phyloP scores from a whole-genome alignment of 2,329 filamentous ascomycete genomes.

The Aspergillus unguis region DNA sequence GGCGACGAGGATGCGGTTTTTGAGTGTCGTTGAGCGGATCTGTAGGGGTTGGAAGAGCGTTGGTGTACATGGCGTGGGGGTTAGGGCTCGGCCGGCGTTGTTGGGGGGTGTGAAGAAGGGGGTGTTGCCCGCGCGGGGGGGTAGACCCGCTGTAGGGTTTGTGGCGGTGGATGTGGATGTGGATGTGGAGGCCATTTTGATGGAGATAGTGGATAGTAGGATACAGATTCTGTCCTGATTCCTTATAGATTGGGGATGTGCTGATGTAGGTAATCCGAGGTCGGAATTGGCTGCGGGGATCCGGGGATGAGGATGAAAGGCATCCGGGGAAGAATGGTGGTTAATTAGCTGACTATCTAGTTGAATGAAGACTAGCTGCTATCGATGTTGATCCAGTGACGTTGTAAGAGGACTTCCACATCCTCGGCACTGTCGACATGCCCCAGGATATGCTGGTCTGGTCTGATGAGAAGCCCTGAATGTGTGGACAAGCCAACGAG shows the following conservation, averaged over 20 bases:
- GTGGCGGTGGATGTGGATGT: too few relatives aligned
- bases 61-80: constrained; percentile 35
- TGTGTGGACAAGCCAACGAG: background rate
- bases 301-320: too few relatives aligned
- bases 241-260: too few relatives aligned
- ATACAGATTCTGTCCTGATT: too few relatives aligned
- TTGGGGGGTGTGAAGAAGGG: constrained; percentile 40
- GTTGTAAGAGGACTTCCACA: background rate
- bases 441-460: constrained; percentile 5
- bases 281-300: too few relatives aligned
- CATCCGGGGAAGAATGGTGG: too few relatives aligned
- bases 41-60: background rate
- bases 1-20: constrained; percentile 6
- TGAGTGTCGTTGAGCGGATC: constrained; percentile 2
- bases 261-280: too few relatives aligned
- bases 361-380: background rate
- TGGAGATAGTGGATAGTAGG: too few relatives aligned
- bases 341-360: too few relatives aligned
- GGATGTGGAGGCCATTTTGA: too few relatives aligned
- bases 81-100: constrained; percentile 34
- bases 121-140: background rate
- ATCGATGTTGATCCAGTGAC: background rate
- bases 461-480: background rate
- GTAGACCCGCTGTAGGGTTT: too few relatives aligned
- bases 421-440: background rate